Evolutionary conservation across 148 eudicot genomes (phyloP), one percentile per base, ranked within the genome.

Genomic region (Vaccinium darrowii): DNA sequence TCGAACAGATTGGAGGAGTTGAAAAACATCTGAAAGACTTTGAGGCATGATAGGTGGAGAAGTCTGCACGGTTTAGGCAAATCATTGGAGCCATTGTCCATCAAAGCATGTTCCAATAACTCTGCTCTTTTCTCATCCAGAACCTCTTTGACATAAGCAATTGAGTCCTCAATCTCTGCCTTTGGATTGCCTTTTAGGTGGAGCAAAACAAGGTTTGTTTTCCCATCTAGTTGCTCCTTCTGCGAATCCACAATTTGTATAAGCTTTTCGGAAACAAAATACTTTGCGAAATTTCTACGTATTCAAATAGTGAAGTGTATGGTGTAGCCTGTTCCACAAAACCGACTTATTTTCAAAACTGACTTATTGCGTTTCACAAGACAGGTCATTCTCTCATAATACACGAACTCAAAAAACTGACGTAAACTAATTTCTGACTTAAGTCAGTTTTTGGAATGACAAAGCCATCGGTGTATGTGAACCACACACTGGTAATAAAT

Each of bases 11-110:
- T 90, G 30, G 56, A 33, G 0, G 90, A 84, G 79, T 88, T 85
- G 84, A 76, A 91, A 25, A 91, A 90, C 93, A 91, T 91, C 15
- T 88, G 86, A 72, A 87, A 91, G 33, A 83, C 88, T 50, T 88
- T 90, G 16, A 88, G 36, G 50, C 88, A 86, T 13, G 79, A 78
- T 23, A 90, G 58, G 77, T 90, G 92, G n/a, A 88, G 63, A 27
- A 67, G 80, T 47, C 82, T 91, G 83, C 81, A 80, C 23, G 88
- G 12, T 12, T 75, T 84, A 9, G 87, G 82, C 82, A 87, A 50
- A 27, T 88, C 88, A 67, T 60, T 69, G 36, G 25, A 6, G 3
- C 16, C 82, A 30, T 15, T 0, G 8, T 88, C 89, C 25, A 63
- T 80, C 67, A 90, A 79, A 16, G 84, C 87, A 15, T 78, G 88